These are phyloP conservation scores for Cnidoscolus chayamansa DNA, from an alignment of 441 rosid species.

Conservation along the genomic window DNA sequence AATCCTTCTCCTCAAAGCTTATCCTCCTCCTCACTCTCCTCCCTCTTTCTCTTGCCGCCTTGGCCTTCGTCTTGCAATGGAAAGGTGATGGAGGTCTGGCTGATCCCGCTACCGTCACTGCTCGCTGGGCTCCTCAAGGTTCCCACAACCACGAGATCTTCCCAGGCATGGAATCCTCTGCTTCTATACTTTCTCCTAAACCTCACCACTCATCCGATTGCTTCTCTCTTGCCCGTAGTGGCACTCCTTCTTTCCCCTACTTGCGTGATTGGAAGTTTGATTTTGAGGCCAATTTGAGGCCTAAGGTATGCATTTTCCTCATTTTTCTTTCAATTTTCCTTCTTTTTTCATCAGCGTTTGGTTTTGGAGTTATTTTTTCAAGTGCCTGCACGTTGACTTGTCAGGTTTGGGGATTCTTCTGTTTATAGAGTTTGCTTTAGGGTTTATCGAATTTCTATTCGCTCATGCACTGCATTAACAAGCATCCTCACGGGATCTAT, in stretches of 20 bases:
- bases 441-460: neutral
- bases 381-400: neutral
- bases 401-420: neutral
- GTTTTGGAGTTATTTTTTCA: neutral
- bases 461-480: neutral
- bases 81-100: constrained; percentile 49
- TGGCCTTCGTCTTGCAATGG: constrained; percentile 93
- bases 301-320: constrained; percentile 45
- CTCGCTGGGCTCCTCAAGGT: constrained; percentile 65
- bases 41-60: constrained; percentile 77
- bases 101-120: constrained; percentile 56
- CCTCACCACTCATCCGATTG: constrained; percentile 59
- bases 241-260: constrained; percentile 89
- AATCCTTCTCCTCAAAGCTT: constrained; percentile 56
- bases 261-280: constrained; percentile 77
- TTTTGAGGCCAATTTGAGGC: constrained; percentile 56
- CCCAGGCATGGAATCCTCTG: constrained; percentile 80
- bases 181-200: constrained; percentile 56
- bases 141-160: constrained; percentile 71
- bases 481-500: neutral
- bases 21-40: constrained; percentile 81
- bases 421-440: neutral
- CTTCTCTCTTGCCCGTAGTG: constrained; percentile 52
- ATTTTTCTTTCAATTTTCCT: neutral
- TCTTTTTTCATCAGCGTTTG: neutral